phyloP scores from a whole-genome alignment of 805 yeast species.

The Metschnikowia picachoensis region DNA sequence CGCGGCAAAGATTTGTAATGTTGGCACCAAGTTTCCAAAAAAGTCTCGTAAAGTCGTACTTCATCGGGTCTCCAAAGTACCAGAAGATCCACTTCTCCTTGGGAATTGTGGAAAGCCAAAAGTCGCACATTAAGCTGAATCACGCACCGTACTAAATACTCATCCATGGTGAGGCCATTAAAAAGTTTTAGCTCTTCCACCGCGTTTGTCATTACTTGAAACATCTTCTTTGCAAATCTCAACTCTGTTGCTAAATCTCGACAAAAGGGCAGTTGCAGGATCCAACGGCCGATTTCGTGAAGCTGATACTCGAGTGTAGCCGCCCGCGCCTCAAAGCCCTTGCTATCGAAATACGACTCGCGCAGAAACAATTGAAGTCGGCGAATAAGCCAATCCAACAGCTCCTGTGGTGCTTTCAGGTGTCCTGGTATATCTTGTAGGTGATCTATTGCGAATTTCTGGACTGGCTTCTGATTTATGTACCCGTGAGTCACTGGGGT shows the following conservation, averaged over 20 bases:
- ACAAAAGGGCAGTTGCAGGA: neutral
- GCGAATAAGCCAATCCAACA: neutral
- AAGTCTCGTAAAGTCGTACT: neutral
- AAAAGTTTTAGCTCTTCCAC: neutral
- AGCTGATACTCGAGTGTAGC: neutral
- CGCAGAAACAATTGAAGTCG: neutral
- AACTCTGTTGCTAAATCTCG: neutral
- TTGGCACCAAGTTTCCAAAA: neutral
- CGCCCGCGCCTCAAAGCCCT: neutral
- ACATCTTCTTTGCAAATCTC: neutral
- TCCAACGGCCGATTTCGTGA: neutral
- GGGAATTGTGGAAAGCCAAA: neutral
- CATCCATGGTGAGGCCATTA: neutral
- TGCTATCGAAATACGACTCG: neutral
- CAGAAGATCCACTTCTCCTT: neutral
- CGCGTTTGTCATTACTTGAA: neutral
- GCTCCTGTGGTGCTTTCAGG: neutral
- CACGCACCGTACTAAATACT: neutral
- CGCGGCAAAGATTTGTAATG: neutral
- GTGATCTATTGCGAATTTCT: neutral
- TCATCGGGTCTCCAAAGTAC: neutral
- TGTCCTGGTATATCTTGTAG: neutral
- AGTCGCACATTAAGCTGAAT: neutral
- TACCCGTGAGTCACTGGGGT: rapidly evolving
- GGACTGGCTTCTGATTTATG: neutral